Conservation (phyloP, 805 yeast species). For the Yamadazyma scolyti region DNA sequence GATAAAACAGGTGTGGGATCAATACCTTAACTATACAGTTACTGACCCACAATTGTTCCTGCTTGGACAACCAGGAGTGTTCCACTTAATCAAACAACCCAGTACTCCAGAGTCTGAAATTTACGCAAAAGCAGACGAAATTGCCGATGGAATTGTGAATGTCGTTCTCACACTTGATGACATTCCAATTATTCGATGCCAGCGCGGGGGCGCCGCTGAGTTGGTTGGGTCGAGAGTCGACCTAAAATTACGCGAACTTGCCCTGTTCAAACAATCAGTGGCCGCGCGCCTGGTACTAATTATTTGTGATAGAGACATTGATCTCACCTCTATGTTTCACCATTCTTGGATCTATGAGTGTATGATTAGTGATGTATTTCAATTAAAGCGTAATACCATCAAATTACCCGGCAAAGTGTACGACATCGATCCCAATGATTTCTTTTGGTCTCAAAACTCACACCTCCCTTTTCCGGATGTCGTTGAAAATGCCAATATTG, state of each 20-base stretch:
- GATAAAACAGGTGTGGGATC: conserved; percentile 89
- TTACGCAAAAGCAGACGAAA: conserved; percentile 58
- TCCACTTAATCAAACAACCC: conserved; percentile 67
- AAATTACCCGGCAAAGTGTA: conserved; percentile 57
- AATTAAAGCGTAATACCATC: conserved; percentile 77
- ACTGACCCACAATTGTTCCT: conserved; percentile 91
- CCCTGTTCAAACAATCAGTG: conserved; percentile 9
- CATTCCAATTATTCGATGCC: conserved; percentile 88
- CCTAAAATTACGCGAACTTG: conserved; percentile 65
- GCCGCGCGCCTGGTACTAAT: conserved; percentile 71
- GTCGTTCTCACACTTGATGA: conserved; percentile 66
- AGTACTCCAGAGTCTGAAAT: conserved; percentile 71
- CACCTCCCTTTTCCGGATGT: conserved; percentile 96
- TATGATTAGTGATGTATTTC: conserved; percentile 89
- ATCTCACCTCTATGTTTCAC: conserved; percentile 87
- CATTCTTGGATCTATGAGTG: conserved; percentile 99
- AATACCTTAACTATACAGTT: conserved; percentile 85
- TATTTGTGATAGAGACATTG: conserved; percentile 83
- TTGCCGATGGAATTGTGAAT: conserved; percentile 80
- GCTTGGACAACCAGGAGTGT: conserved; percentile 63
- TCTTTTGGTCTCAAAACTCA: conserved; percentile 84
- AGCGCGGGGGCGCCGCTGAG: conserved; percentile 93
- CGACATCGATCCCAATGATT: conserved; percentile 91
- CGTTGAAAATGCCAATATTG: conserved; percentile 93
- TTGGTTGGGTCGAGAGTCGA: conserved; percentile 86